phyloP scores from a whole-genome alignment of 1,284 basidiomycete species.

The Cystobasidium slooffiae region DNA sequence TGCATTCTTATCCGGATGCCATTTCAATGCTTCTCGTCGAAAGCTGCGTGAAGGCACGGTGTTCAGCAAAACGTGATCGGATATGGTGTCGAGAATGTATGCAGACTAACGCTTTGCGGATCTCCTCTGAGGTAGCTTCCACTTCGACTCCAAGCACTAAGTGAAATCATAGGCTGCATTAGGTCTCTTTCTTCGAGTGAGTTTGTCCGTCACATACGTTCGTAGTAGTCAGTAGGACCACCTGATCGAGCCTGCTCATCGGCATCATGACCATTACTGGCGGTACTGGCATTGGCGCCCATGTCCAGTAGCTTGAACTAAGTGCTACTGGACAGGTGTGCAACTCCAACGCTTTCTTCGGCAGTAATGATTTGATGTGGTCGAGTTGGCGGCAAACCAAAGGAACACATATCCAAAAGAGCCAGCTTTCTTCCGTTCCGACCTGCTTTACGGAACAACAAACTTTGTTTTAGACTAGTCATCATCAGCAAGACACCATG shows the following conservation, averaged over 20 bases:
- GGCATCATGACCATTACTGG: conserved; percentile 1
- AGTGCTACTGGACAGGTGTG: conserved; percentile 1
- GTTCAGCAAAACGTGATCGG: background rate
- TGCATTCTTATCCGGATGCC: conserved; percentile 60
- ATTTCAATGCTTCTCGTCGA: conserved; percentile 54
- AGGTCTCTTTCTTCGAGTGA: background rate
- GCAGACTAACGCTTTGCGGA: conserved; percentile 52
- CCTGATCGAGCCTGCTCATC: conserved; percentile 3
- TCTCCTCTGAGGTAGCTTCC: conserved; percentile 51
- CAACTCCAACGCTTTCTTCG: background rate
- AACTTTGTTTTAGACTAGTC: conserved; percentile 13
- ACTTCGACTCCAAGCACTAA: conserved; percentile 50
- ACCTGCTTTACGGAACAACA: background rate
- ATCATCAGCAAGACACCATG: conserved; percentile 56
- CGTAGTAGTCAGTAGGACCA: conserved; percentile 26
- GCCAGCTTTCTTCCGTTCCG: background rate
- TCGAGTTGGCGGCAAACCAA: background rate
- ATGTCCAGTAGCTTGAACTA: conserved; percentile 20
- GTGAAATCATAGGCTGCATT: background rate
- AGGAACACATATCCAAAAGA: background rate
- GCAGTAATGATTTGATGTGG: background rate
- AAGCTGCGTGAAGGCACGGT: conserved; percentile 20
- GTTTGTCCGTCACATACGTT: background rate
- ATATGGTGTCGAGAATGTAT: background rate
- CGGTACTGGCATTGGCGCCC: conserved; percentile 32